Conservation (phyloP, 768 basidiomycete genomes). For the Suillus ampliporus region DNA sequence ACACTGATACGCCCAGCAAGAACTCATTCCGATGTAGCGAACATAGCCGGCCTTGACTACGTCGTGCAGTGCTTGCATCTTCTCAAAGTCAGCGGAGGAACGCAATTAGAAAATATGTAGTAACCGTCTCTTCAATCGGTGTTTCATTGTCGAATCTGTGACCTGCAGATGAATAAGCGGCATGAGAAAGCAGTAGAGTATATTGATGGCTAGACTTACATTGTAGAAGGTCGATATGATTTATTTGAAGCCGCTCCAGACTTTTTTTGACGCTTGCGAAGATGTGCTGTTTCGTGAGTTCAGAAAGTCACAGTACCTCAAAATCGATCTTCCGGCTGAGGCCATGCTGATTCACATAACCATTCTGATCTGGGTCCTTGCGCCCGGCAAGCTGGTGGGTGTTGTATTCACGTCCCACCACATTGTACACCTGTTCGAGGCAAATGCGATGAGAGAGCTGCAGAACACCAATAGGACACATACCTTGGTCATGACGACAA, state of each 20-base stretch:
- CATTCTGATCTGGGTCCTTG: slow-evolving; percentile 41
- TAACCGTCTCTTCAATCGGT: slow-evolving; percentile 52
- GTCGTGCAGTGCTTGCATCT: slow-evolving; percentile 58
- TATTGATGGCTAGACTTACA: slow-evolving; percentile 32
- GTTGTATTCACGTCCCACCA: slow-evolving; percentile 30
- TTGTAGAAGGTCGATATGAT: slow-evolving; percentile 65
- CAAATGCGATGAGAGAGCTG: background rate
- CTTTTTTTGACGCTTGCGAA: slow-evolving; percentile 58
- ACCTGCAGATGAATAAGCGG: slow-evolving; percentile 28
- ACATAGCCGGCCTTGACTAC: slow-evolving; percentile 55
- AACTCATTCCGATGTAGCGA: slow-evolving; percentile 51
- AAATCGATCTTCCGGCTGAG: slow-evolving; percentile 45
- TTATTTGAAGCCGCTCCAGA: slow-evolving; percentile 48
- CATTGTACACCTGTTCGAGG: slow-evolving; percentile 47
- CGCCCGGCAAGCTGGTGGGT: slow-evolving; percentile 16
- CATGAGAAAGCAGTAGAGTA: background rate
- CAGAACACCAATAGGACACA: background rate
- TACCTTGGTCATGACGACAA: slow-evolving; percentile 80
- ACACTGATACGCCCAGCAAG: slow-evolving; percentile 49
- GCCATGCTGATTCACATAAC: slow-evolving; percentile 55
- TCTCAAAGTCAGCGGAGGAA: background rate
- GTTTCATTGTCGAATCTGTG: slow-evolving; percentile 58
- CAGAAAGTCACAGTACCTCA: slow-evolving; percentile 15
- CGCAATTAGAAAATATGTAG: background rate
- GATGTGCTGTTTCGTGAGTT: slow-evolving; percentile 46